phyloP scores from a whole-genome alignment of 1,139 yeast species.

The Candida neerlandica region DNA sequence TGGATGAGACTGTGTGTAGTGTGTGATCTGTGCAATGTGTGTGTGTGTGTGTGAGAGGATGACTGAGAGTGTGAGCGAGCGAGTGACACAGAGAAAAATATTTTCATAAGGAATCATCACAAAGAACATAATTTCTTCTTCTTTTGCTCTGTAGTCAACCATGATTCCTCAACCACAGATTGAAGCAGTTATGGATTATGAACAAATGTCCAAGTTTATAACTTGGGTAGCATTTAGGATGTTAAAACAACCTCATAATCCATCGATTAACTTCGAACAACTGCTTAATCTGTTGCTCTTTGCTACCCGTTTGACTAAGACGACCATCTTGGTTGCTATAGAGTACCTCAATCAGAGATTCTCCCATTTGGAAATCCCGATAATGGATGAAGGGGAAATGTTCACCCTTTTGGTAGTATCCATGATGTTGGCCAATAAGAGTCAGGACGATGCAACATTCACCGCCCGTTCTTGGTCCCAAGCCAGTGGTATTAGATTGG shows the following conservation, averaged over 20 bases:
- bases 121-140: neutral
- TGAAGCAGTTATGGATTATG: slow-evolving; percentile 4
- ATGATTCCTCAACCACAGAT: slow-evolving; percentile 4
- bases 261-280: slow-evolving; percentile 58
- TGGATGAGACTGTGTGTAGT: too few relatives aligned
- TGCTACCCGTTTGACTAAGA: slow-evolving; percentile 87
- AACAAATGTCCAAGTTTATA: slow-evolving; percentile 73
- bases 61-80: too few relatives aligned
- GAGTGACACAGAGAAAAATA: too few relatives aligned
- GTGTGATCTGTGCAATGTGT: too few relatives aligned
- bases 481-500: slow-evolving; percentile 78
- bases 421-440: slow-evolving; percentile 85
- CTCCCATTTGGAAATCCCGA: slow-evolving; percentile 25
- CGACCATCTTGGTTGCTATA: slow-evolving; percentile 76
- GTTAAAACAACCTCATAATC: slow-evolving; percentile 51
- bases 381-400: slow-evolving; percentile 42
- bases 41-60: too few relatives aligned
- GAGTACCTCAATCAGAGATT: slow-evolving; percentile 65
- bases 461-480: slow-evolving; percentile 95
- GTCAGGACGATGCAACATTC: slow-evolving; percentile 95
- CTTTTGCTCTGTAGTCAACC: slow-evolving; percentile 1
- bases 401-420: slow-evolving; percentile 70
- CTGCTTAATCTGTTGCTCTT: slow-evolving; percentile 70
- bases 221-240: slow-evolving; percentile 67
- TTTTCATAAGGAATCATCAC: too few relatives aligned